Conservation (phyloP, 148 eudicot genomes). For the Diospyros kaki region DNA sequence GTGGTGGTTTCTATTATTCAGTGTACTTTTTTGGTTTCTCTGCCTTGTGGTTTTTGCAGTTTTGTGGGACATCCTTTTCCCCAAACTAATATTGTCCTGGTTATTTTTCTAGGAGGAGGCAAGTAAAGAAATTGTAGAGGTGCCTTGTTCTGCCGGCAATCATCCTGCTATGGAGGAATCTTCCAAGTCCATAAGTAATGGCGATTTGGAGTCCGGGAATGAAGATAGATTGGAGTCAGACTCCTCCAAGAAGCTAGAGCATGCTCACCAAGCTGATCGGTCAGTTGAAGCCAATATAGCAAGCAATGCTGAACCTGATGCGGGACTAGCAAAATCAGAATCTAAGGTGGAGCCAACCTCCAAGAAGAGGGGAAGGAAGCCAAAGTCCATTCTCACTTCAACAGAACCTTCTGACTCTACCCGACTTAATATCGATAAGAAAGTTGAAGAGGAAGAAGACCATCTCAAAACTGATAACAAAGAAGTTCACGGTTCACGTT, state of each 20-base stretch:
- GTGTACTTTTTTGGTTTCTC: no score
- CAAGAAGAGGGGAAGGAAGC: slow-evolving; percentile 39
- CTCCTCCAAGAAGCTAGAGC: slow-evolving; percentile 29
- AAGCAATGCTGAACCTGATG: slow-evolving; percentile 34
- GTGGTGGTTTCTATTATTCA: no score
- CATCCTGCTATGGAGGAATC: slow-evolving; percentile 21
- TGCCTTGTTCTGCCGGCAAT: slow-evolving; percentile 23
- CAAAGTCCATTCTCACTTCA: slow-evolving; percentile 30
- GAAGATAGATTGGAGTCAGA: slow-evolving; percentile 34
- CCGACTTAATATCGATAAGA: slow-evolving; percentile 30
- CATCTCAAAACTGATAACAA: slow-evolving; percentile 26
- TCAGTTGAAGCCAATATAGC: slow-evolving; percentile 23
- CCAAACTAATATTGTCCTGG: background rate
- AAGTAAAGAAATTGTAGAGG: slow-evolving; percentile 35
- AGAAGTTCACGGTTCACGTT: slow-evolving; percentile 24
- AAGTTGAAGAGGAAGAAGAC: slow-evolving; percentile 22
- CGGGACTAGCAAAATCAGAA: slow-evolving; percentile 26
- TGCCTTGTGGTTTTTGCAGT: background rate
- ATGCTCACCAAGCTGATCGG: slow-evolving; percentile 21
- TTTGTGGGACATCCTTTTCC: background rate
- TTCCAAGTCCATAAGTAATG: slow-evolving; percentile 54
- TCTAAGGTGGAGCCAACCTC: slow-evolving; percentile 37
- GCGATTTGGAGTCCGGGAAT: slow-evolving; percentile 29
- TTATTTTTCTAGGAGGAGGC: slow-evolving; percentile 22
- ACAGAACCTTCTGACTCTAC: slow-evolving; percentile 33